Conservation (phyloP, 2,329 filamentous ascomycete species). For the Fusarium transvaalense region DNA sequence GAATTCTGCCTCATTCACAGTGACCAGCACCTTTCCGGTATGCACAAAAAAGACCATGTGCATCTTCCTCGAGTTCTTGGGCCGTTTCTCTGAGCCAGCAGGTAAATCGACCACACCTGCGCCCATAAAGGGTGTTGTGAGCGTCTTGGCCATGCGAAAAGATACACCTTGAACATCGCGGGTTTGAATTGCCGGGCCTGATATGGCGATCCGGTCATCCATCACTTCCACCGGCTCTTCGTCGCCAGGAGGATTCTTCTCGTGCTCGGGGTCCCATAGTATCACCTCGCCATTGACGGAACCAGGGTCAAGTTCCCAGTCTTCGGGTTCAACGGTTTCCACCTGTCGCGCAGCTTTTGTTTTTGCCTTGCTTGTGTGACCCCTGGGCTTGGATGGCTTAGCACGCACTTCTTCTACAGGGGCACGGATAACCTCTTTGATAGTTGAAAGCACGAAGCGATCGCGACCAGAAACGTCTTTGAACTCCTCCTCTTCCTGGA, state of each 20-base stretch:
- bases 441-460: conserved; percentile 72
- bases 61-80: conserved; percentile 95
- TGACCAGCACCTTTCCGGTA: conserved; percentile 83
- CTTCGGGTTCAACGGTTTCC: conserved; percentile 69
- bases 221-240: conserved; percentile 67
- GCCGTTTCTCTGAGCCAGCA: conserved; percentile 83
- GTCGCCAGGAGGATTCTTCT: conserved; percentile 64
- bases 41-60: conserved; percentile 97
- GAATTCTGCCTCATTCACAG: conserved; percentile 80
- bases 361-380: conserved; percentile 48
- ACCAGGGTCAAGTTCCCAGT: conserved; percentile 79
- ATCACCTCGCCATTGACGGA: conserved; percentile 73
- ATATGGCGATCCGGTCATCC: conserved; percentile 69
- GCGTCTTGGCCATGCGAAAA: conserved; percentile 91
- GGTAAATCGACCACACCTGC: conserved; percentile 91
- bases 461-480: conserved; percentile 60
- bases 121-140: conserved; percentile 87
- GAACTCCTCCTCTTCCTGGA: conserved; percentile 73
- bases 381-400: conserved; percentile 46
- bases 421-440: conserved; percentile 82
- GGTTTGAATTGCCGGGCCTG: conserved; percentile 67
- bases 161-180: conserved; percentile 72
- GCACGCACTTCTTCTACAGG: conserved; percentile 65
- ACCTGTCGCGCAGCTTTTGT: conserved; percentile 56
- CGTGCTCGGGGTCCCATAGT: conserved; percentile 71